Conservation (phyloP, 768 basidiomycete species). For the Podaxis sp. region DNA sequence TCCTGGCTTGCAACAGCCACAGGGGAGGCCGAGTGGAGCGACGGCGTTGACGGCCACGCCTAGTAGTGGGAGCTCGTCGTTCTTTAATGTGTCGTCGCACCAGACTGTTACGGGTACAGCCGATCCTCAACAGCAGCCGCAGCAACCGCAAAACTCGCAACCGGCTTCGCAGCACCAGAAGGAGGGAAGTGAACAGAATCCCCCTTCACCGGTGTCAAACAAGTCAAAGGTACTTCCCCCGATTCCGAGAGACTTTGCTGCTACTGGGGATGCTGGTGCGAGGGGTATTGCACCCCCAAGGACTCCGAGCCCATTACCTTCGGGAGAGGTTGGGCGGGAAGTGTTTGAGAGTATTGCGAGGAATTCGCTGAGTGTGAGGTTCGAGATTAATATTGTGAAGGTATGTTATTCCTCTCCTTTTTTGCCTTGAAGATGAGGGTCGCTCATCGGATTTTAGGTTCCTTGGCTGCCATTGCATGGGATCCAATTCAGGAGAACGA, state of each 20-base stretch:
- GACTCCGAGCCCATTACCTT: slow-evolving; percentile 51
- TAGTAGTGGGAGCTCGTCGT: slow-evolving; percentile 77
- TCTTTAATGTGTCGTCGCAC: slow-evolving; percentile 74
- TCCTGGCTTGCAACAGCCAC: slow-evolving; percentile 22
- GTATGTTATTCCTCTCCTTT: slow-evolving; percentile 32
- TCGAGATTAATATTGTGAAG: slow-evolving; percentile 97
- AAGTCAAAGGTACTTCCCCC: slow-evolving; percentile 71
- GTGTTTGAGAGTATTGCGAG: slow-evolving; percentile 71
- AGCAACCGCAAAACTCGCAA: slow-evolving; percentile 18
- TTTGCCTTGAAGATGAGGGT: background rate
- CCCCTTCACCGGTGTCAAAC: slow-evolving; percentile 35
- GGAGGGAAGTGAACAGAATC: slow-evolving; percentile 14
- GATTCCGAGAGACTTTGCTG: slow-evolving; percentile 68
- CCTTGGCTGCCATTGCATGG: slow-evolving; percentile 92
- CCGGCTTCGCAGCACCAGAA: background rate
- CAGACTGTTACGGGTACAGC: slow-evolving; percentile 27
- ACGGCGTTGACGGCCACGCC: slow-evolving; percentile 58
- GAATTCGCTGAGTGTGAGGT: slow-evolving; percentile 83
- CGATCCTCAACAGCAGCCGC: slow-evolving; percentile 15
- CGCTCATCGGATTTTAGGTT: slow-evolving; percentile 46
- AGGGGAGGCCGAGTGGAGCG: slow-evolving; percentile 35
- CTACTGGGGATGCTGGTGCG: slow-evolving; percentile 12
- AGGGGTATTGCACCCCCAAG: slow-evolving; percentile 29
- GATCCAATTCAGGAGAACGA: slow-evolving; percentile 87
- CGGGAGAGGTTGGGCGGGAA: slow-evolving; percentile 63